phyloP scores from a whole-genome alignment of 1,284 basidiomycete species.

The Ustilago vetiveriae region DNA sequence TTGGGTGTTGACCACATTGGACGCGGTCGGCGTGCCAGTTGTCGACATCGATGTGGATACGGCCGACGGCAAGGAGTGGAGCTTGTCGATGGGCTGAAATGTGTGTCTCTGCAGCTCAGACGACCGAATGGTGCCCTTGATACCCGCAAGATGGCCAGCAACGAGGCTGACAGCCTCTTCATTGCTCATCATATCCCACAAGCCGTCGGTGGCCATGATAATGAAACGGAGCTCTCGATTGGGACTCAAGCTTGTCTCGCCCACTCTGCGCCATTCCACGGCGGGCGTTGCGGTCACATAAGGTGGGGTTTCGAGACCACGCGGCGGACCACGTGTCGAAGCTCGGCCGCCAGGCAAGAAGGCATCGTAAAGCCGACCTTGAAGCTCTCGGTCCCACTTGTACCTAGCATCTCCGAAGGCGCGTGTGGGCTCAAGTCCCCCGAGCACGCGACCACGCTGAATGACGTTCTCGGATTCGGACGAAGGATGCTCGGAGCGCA shows the following conservation, averaged over 20 bases:
- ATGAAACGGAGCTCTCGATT: constrained; percentile 68
- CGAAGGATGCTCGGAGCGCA: constrained; percentile 81
- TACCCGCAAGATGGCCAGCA: constrained; percentile 63
- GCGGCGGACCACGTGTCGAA: constrained; percentile 54
- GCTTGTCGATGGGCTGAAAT: constrained; percentile 51
- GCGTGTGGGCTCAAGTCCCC: constrained; percentile 90
- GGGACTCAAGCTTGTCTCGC: constrained; percentile 49
- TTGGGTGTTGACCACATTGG: background rate
- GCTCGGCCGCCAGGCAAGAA: constrained; percentile 62
- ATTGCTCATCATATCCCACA: constrained; percentile 95
- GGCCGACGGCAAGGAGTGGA: constrained; percentile 22
- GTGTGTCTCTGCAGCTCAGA: constrained; percentile 54
- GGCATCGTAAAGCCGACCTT: constrained; percentile 67
- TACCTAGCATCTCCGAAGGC: constrained; percentile 95
- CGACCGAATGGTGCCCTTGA: constrained; percentile 57
- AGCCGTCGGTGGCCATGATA: constrained; percentile 89
- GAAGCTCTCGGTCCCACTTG: constrained; percentile 73
- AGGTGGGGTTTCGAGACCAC: constrained; percentile 74
- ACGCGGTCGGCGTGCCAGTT: background rate
- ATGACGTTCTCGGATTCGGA: constrained; percentile 85
- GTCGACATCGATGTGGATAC: too few species aligned
- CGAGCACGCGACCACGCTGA: constrained; percentile 75
- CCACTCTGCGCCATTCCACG: constrained; percentile 52
- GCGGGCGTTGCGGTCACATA: constrained; percentile 88
- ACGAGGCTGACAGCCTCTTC: constrained; percentile 88